Evolutionary conservation across 2,329 filamentous ascomycete species (phyloP).

Genomic region (Penicillium fuscoglaucum): DNA sequence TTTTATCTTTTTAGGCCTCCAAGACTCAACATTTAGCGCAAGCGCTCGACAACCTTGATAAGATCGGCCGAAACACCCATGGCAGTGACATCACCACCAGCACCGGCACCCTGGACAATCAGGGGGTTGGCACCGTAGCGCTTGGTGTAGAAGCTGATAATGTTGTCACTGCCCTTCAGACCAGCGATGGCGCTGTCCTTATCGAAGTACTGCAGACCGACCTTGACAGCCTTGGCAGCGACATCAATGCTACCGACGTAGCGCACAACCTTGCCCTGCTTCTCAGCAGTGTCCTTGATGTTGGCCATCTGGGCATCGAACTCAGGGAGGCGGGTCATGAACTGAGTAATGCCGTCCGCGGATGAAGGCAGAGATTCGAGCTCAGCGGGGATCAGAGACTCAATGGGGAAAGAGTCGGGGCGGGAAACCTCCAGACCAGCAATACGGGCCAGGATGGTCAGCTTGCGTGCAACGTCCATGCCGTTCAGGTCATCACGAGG

Average conservation of each 20-base stretch:
- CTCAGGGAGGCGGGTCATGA: constrained; percentile 73
- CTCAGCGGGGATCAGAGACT: constrained; percentile 87
- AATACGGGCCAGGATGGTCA: constrained; percentile 89
- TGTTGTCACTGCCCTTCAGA: constrained; percentile 96
- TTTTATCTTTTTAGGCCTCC: neutral
- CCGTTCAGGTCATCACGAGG: constrained; percentile 85
- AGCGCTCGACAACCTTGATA: constrained; percentile 78
- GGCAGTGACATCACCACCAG: constrained; percentile 91
- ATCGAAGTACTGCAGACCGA: constrained; percentile 87
- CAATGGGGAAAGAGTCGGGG: constrained; percentile 86
- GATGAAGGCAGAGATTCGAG: constrained; percentile 70
- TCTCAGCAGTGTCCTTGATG: constrained; percentile 79
- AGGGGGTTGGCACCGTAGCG: constrained; percentile 87
- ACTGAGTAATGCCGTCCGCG: constrained; percentile 68
- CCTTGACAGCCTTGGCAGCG: constrained; percentile 76
- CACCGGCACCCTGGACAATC: constrained; percentile 91
- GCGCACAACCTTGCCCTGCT: constrained; percentile 85
- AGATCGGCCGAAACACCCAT: constrained; percentile 97
- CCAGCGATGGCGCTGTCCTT: constrained; percentile 87
- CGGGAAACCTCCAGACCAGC: constrained; percentile 78
- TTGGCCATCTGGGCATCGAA: constrained; percentile 91
- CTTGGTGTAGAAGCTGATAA: constrained; percentile 98
- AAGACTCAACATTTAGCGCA: constrained; percentile 49
- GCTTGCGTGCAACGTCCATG: constrained; percentile 87
- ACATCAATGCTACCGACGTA: constrained; percentile 95